Base-by-base conservation (phyloP, 208 protist species). In the Acanthamoeba rhysodes region DNA sequence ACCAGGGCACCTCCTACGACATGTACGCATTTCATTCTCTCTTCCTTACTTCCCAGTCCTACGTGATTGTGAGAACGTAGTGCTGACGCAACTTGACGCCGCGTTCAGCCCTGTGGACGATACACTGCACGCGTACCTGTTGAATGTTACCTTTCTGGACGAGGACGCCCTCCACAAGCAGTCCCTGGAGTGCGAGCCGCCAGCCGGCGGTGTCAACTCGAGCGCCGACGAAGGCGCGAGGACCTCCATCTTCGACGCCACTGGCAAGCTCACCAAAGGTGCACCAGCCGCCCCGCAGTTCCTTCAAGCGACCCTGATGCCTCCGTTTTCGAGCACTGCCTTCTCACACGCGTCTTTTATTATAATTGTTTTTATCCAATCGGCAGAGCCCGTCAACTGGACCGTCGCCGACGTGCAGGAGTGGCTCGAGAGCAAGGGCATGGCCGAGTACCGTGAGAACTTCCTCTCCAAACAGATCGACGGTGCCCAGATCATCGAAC, bases 391-490 rank as follows among this genome's bases (percentile, higher is more conserved):
- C 20, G 48, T 93, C 37, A 74, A n/a, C n/a, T 93, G 87, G 87
- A 93, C 87, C 12, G 87, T 93, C 20, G 87, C 55, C 16, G 87
- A 93, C 24, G 64, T 76, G 59, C 87, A 93, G 87, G 87, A 93
- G 48, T 93, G 87, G 87, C 87, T 93, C 5, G 87, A 93, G 41
- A 76, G 62, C 87, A 93, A 93, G 48, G 87, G 87, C 20, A 57
- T 57, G 55, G 62, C 22, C 87, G 87, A 93, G 16, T 93, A 93
- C 62, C 55, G 64, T 8, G 62, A 76, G 64, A 93, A 57, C 64
- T 93, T 93, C 87, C 87, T 93, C 87, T 50, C 62, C 53, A 93
- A 93, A n/a, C 55, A 78, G 16, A 70, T 93, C 32, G 62, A 93
- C 62, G 87, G 87, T 24, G 87, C 87, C 7, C 87, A 93, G 64